These are phyloP conservation scores for Ophiosphaerella herpotricha DNA, from an alignment of 2,329 filamentous ascomycete species.

Conservation along the genomic window DNA sequence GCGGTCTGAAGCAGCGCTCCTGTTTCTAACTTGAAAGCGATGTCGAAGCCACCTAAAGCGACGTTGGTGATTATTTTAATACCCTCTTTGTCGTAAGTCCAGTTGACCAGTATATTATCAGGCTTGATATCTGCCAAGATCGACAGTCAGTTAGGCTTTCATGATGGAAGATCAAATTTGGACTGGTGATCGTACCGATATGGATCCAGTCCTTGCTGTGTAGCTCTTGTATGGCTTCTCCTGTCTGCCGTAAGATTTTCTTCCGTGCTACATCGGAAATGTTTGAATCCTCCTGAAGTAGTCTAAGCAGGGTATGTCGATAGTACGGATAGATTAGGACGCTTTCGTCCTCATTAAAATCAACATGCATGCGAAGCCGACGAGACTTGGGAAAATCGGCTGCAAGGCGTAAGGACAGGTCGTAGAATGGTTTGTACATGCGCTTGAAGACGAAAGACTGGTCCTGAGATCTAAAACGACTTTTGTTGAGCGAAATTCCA, in stretches of 20 bases:
- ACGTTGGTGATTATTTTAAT: slow-evolving; percentile 40
- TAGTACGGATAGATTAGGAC: slow-evolving; percentile 46
- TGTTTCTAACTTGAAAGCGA: slow-evolving; percentile 38
- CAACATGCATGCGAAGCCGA: slow-evolving; percentile 45
- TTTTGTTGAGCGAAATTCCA: background rate
- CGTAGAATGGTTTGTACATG: slow-evolving; percentile 36
- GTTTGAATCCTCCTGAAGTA: slow-evolving; percentile 40
- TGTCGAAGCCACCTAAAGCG: slow-evolving; percentile 46
- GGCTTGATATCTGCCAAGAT: slow-evolving; percentile 45
- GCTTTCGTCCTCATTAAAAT: slow-evolving; percentile 41
- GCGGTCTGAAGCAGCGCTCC: slow-evolving; percentile 28
- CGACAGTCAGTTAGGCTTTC: slow-evolving; percentile 25
- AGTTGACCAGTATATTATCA: slow-evolving; percentile 47
- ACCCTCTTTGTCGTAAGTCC: slow-evolving; percentile 37
- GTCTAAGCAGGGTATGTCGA: slow-evolving; percentile 36
- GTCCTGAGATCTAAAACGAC: slow-evolving; percentile 29
- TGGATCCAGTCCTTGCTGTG: slow-evolving; percentile 46
- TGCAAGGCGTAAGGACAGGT: slow-evolving; percentile 40
- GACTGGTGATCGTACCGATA: slow-evolving; percentile 18
- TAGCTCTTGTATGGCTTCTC: slow-evolving; percentile 45
- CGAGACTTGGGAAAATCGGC: slow-evolving; percentile 36
- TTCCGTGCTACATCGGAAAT: slow-evolving; percentile 35
- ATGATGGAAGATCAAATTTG: slow-evolving; percentile 1
- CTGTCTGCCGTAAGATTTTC: slow-evolving; percentile 41
- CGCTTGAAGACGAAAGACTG: slow-evolving; percentile 43